A percentile compares a stretch with the other conserved stretches of the same genome.
Conservation (phyloP, 768 basidiomycete genomes). For the Mycena venus region DNA sequence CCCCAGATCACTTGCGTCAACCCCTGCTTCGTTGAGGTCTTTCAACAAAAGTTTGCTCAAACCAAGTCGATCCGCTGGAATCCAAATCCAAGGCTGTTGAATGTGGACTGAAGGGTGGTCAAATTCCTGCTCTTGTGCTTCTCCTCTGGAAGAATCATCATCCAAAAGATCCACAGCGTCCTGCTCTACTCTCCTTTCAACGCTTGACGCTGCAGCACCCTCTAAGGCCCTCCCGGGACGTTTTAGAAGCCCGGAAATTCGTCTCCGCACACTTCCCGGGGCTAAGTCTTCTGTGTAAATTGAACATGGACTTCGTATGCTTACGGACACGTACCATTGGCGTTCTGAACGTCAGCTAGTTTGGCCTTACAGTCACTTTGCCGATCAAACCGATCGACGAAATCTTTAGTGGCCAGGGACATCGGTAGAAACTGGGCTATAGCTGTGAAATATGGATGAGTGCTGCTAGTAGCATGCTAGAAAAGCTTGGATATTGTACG, state of each 20-base stretch:
- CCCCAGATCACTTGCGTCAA: conserved; percentile 59
- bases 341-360: conserved; percentile 45
- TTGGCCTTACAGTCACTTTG: no score
- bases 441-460: conserved; percentile 57
- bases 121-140: conserved; percentile 50
- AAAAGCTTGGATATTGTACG: no score
- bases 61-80: conserved; percentile 58
- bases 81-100: conserved; percentile 62
- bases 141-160: conserved; percentile 46
- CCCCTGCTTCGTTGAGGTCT: conserved; percentile 54
- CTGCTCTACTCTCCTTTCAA: no score
- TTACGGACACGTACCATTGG: conserved; percentile 40
- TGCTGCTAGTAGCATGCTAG: no score
- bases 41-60: conserved; percentile 53
- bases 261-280: conserved; percentile 51
- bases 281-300: background rate
- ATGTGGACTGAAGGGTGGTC: conserved; percentile 63
- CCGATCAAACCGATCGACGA: conserved; percentile 57
- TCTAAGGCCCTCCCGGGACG: no score
- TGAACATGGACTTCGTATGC: background rate
- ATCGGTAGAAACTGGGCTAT: conserved; percentile 70
- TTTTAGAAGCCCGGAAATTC: conserved; percentile 41
- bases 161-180: conserved; percentile 41
- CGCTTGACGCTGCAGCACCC: no score
- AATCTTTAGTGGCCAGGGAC: conserved; percentile 71